Evolutionary conservation across 305 asterid genomes (phyloP).

Genomic region (Fraxinus platypoda): DNA sequence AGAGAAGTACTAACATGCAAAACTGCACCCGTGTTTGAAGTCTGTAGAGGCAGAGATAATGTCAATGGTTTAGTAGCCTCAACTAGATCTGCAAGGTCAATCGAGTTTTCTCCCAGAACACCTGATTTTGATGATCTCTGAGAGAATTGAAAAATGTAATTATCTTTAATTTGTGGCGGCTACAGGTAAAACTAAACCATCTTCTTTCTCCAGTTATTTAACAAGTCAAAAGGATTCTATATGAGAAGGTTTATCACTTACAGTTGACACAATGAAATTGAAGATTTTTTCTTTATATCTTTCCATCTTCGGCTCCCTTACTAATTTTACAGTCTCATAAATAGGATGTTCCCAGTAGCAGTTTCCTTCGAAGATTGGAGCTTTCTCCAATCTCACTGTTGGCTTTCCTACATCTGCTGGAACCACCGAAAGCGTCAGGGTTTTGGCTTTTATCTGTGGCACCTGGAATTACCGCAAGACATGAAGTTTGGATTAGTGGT

Average conservation of each 20-base stretch:
- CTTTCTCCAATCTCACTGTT: slow-evolving; percentile 65
- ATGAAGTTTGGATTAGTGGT: neutral
- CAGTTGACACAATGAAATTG: slow-evolving; percentile 71
- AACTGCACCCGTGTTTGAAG: slow-evolving; percentile 75
- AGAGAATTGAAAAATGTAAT: slow-evolving; percentile 15
- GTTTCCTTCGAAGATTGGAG: slow-evolving; percentile 70
- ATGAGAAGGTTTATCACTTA: slow-evolving; percentile 34
- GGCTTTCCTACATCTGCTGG: slow-evolving; percentile 91
- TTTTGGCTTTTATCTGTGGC: slow-evolving; percentile 76
- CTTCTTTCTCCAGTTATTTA: neutral
- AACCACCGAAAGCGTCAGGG: slow-evolving; percentile 73
- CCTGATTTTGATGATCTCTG: slow-evolving; percentile 95
- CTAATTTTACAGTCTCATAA: slow-evolving; percentile 68
- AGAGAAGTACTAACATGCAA: slow-evolving; percentile 61
- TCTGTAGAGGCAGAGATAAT: slow-evolving; percentile 71
- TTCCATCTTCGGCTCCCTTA: slow-evolving; percentile 72
- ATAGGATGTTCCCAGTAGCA: slow-evolving; percentile 85
- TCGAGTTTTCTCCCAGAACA: slow-evolving; percentile 77
- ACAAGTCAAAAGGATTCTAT: neutral
- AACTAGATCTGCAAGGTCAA: slow-evolving; percentile 86
- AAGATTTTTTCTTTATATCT: slow-evolving; percentile 67
- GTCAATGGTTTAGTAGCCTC: slow-evolving; percentile 60
- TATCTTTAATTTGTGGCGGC: neutral
- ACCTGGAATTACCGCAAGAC: slow-evolving; percentile 52
- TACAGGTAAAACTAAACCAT: neutral